Conservation (phyloP, 176 grass and related monocot genomes). For the Chrysopogon serrulatus region DNA sequence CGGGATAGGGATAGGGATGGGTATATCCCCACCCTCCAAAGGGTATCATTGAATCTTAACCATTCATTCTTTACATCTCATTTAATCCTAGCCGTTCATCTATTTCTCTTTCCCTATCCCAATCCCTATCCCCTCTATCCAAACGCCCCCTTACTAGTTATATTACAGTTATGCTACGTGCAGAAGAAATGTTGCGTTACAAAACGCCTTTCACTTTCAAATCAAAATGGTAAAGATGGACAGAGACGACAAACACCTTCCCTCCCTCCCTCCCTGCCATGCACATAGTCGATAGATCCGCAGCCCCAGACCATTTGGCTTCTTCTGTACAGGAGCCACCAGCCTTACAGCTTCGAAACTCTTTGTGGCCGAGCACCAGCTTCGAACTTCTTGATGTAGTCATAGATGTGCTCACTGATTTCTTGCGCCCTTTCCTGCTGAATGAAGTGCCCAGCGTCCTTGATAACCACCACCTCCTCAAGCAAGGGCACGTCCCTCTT, state of each 20-base stretch:
- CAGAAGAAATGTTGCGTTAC: background rate
- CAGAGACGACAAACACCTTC: background rate
- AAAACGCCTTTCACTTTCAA: background rate
- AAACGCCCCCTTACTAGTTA: too few species aligned
- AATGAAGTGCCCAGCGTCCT: conserved; percentile 37
- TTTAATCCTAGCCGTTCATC: too few species aligned
- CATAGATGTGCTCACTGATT: conserved; percentile 35
- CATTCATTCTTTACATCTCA: too few species aligned
- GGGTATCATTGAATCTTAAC: too few species aligned
- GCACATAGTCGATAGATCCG: background rate
- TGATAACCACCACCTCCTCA: conserved; percentile 36
- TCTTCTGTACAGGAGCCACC: background rate
- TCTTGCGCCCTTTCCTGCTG: conserved; percentile 39
- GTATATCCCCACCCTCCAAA: too few species aligned
- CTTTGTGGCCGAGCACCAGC: background rate
- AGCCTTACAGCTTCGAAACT: conserved; percentile 25
- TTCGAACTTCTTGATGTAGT: conserved; percentile 46
- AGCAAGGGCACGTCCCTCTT: conserved; percentile 55
- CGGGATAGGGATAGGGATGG: too few species aligned
- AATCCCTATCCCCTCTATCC: too few species aligned
- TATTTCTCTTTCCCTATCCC: too few species aligned
- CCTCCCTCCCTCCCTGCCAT: background rate
- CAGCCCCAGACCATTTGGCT: background rate
- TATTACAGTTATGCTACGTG: background rate
- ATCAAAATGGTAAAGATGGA: background rate